phyloP scores from a whole-genome alignment of 2,329 filamentous ascomycete genomes.

The Albifimbria verrucaria region DNA sequence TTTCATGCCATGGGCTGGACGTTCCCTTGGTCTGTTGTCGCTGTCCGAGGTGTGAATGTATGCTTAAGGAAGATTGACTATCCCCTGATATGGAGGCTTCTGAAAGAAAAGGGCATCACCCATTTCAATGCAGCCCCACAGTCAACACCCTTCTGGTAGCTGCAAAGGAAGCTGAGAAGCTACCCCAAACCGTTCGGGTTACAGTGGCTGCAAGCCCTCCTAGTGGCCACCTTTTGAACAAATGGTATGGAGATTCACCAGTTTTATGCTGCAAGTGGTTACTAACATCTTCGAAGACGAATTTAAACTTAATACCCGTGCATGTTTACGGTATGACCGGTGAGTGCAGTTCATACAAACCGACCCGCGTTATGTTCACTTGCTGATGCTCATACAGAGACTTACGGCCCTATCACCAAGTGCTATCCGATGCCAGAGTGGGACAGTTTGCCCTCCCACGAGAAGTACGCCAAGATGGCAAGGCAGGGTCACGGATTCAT shows the following conservation, averaged over 20 bases:
- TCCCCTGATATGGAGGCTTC: conserved; percentile 80
- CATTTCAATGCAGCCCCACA: conserved; percentile 97
- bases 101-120: conserved; percentile 83
- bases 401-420: conserved; percentile 93
- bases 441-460: conserved; percentile 68
- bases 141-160: conserved; percentile 93
- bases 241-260: conserved; percentile 57
- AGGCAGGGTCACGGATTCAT: conserved; percentile 91
- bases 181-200: conserved; percentile 72
- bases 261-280: neutral
- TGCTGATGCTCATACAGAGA: conserved; percentile 63
- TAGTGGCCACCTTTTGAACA: conserved; percentile 87
- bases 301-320: conserved; percentile 81
- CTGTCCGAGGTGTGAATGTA: conserved; percentile 90
- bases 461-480: conserved; percentile 88
- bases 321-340: conserved; percentile 83
- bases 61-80: conserved; percentile 96
- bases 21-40: conserved; percentile 90
- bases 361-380: neutral
- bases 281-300: conserved; percentile 23
- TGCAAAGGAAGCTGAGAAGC: conserved; percentile 66
- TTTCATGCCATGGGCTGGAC: conserved; percentile 76
- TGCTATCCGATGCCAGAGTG: conserved; percentile 85
- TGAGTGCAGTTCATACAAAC: conserved; percentile 13
- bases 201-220: conserved; percentile 93